Conservation (phyloP, 2,329 filamentous ascomycete genomes). For the Fusarium bulbicola region DNA sequence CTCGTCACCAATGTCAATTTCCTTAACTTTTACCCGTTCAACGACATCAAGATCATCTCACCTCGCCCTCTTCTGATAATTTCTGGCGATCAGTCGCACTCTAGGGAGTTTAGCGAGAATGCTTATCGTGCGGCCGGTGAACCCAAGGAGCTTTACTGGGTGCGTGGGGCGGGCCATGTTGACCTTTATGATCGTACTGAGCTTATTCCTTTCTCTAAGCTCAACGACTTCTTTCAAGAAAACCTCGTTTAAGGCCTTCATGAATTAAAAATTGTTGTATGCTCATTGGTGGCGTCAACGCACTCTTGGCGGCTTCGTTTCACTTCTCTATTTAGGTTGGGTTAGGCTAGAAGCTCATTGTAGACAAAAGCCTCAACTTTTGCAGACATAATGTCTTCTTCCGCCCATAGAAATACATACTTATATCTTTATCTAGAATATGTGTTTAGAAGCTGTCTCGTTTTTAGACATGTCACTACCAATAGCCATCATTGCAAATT, state of each 20-base stretch:
- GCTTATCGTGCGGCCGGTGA: neutral
- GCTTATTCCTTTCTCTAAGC: neutral
- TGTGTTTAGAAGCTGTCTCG: too few species aligned
- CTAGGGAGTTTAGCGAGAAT: neutral
- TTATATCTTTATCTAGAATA: too few species aligned
- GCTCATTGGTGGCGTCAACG: too few species aligned
- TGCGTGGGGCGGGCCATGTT: neutral
- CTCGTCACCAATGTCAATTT: neutral
- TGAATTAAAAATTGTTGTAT: too few species aligned
- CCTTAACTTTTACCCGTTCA: neutral
- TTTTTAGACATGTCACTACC: too few species aligned
- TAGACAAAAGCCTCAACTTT: too few species aligned
- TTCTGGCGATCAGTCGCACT: neutral
- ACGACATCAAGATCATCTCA: neutral
- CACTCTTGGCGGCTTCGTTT: too few species aligned
- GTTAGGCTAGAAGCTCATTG: too few species aligned
- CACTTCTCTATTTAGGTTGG: too few species aligned
- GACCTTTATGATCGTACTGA: neutral
- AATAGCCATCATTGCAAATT: too few species aligned
- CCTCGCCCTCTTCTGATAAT: neutral
- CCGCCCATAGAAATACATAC: too few species aligned
- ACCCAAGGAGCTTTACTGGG: neutral
- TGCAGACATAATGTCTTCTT: too few species aligned
- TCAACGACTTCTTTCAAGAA: neutral
- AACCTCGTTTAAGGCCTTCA: neutral